These are phyloP conservation scores for Rhodofomes roseus DNA, from an alignment of 1,284 basidiomycete genomes.

Conservation along the genomic window DNA sequence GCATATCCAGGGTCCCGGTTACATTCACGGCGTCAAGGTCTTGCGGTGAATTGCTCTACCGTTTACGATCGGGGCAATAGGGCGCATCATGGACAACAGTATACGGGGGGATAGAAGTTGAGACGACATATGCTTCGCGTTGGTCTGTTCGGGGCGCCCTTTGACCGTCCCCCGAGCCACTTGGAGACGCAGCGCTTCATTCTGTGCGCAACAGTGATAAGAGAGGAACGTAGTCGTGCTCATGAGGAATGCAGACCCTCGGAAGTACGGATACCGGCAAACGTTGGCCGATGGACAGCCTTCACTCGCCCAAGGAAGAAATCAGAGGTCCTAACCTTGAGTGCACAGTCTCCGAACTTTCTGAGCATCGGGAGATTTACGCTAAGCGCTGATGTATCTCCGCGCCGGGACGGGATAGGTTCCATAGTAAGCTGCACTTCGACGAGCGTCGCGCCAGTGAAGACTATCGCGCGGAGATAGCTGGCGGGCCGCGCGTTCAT, in stretches of 20 bases:
- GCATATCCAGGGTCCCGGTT: too few species aligned
- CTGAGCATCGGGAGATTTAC: background rate
- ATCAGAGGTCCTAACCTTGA: background rate
- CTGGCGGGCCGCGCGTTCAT: background rate
- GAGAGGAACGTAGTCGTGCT: too few species aligned
- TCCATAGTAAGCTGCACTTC: background rate
- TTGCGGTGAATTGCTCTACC: too few species aligned
- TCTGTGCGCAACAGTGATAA: too few species aligned
- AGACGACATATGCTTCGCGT: background rate
- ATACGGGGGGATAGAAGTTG: background rate
- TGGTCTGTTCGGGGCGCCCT: background rate
- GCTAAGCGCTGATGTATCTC: background rate
- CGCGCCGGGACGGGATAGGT: background rate
- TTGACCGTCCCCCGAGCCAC: background rate
- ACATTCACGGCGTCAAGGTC: too few species aligned
- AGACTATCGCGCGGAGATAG: background rate
- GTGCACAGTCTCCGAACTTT: background rate
- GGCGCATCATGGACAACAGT: background rate
- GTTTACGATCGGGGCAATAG: background rate
- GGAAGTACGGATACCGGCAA: too few species aligned
- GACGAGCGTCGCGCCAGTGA: background rate
- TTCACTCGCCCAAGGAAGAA: background rate
- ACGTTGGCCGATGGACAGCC: too few species aligned
- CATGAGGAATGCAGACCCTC: too few species aligned
- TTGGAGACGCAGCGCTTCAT: too few species aligned